phyloP scores from a whole-genome alignment of 495 filamentous ascomycete species.

The Apiosordaria backusii region DNA sequence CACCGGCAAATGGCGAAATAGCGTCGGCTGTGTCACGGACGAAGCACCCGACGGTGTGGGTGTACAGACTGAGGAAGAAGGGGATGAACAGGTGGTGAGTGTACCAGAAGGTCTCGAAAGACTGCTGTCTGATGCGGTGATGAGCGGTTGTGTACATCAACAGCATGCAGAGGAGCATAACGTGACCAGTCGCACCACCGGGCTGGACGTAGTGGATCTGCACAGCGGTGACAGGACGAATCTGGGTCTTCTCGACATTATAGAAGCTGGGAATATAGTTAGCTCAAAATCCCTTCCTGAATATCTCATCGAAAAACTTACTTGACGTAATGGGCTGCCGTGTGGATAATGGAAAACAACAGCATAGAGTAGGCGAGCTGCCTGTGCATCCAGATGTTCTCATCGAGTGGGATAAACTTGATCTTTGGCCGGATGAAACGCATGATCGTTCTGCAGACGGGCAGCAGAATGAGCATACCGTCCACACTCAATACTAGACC shows the following conservation, averaged over 20 bases:
- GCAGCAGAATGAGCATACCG: conserved; percentile 80
- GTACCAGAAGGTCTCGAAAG: conserved; percentile 98
- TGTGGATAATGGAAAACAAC: conserved; percentile 76
- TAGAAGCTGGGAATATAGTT: conserved; percentile 68
- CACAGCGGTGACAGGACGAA: conserved; percentile 77
- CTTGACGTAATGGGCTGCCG: conserved; percentile 89
- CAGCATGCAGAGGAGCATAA: conserved; percentile 98
- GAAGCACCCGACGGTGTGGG: conserved; percentile 94
- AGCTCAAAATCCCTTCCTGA: conserved; percentile 15
- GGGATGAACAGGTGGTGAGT: conserved; percentile 97
- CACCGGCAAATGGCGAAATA: conserved; percentile 79
- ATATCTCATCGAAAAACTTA: conserved; percentile 43
- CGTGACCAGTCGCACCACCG: conserved; percentile 91
- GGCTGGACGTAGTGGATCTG: conserved; percentile 89
- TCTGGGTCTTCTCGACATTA: conserved; percentile 83
- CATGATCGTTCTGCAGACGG: conserved; percentile 90
- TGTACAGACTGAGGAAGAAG: conserved; percentile 90
- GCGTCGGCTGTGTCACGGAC: conserved; percentile 70
- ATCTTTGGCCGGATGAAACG: conserved; percentile 82
- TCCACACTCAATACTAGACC: conserved; percentile 80
- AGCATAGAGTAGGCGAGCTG: conserved; percentile 90
- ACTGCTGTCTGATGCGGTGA: conserved; percentile 89
- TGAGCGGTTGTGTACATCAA: conserved; percentile 98
- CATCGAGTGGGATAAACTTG: conserved; percentile 84
- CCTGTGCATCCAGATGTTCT: conserved; percentile 94